Evolutionary conservation across 139 green algal genomes (phyloP).

Genomic region (Pleodorina starrii): DNA sequence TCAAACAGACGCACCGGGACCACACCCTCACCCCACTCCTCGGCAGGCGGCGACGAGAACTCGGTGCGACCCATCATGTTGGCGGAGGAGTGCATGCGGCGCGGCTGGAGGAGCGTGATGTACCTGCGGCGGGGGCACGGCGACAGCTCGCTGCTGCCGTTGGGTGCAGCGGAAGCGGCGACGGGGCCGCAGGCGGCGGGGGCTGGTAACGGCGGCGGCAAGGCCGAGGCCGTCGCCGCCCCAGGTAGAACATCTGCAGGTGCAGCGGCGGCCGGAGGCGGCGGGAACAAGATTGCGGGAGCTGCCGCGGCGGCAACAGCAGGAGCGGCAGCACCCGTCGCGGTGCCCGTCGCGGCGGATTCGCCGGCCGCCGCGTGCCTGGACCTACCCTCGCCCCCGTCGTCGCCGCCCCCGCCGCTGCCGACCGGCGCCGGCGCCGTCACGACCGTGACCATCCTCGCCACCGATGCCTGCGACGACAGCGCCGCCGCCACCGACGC

Average conservation of each 20-base stretch:
- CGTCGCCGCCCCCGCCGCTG: neutral
- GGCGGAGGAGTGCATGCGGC: conserved; percentile 32
- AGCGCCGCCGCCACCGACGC: too few species aligned
- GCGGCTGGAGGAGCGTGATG: conserved; percentile 31
- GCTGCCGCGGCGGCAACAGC: too few species aligned
- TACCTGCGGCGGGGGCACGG: conserved; percentile 34
- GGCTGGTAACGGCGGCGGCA: neutral
- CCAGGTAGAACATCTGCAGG: too few species aligned
- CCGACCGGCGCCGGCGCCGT: too few species aligned
- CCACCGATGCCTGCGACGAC: neutral
- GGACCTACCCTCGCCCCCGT: neutral
- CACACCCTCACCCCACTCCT: too few species aligned
- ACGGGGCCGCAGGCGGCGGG: neutral
- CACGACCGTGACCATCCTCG: neutral
- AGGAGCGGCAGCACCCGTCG: too few species aligned
- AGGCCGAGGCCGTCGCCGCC: neutral
- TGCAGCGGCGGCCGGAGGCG: neutral
- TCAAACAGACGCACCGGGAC: too few species aligned
- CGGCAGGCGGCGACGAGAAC: conserved; percentile 37
- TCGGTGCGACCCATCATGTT: conserved; percentile 35
- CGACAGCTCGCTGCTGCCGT: conserved; percentile 28
- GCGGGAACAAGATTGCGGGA: neutral
- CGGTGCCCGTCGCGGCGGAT: neutral
- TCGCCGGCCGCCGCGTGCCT: neutral
- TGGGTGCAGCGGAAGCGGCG: neutral